A percentile compares a stretch with the other conserved stretches of the same genome.
phyloP scores from a whole-genome alignment of 2,329 filamentous ascomycete species.

The Ascochyta clinopodiicola region DNA sequence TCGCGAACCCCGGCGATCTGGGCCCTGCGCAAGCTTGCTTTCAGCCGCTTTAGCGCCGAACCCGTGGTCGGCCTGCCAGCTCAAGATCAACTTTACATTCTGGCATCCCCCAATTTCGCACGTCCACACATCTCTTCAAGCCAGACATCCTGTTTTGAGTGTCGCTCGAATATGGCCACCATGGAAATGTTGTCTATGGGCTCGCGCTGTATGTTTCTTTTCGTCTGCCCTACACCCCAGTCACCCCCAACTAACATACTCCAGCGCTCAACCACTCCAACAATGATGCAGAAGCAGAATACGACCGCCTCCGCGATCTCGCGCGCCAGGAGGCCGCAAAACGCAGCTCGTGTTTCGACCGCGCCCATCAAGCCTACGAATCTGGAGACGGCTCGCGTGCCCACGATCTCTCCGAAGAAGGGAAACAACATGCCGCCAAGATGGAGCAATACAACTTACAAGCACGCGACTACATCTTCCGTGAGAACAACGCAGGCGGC shows the following conservation, averaged over 20 bases:
- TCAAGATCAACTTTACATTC: constrained; percentile 17
- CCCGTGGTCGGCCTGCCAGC: constrained; percentile 10
- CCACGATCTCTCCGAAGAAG: constrained; percentile 82
- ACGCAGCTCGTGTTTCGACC: constrained; percentile 77
- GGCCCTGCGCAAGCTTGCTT: constrained; percentile 16
- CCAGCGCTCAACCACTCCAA: constrained; percentile 47
- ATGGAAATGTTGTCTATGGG: constrained; percentile 47
- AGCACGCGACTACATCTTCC: constrained; percentile 92
- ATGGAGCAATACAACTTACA: constrained; percentile 92
- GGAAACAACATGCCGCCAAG: constrained; percentile 80
- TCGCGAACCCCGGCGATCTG: constrained; percentile 19
- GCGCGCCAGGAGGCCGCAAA: constrained; percentile 82
- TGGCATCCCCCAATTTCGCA: constrained; percentile 11
- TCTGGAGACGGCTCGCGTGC: constrained; percentile 83
- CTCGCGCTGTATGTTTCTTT: constrained; percentile 40
- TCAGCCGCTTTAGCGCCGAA: constrained; percentile 18
- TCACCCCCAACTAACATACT: constrained; percentile 5
- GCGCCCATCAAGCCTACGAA: constrained; percentile 75
- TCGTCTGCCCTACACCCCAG: not conserved
- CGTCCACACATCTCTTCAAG: not conserved
- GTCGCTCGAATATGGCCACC: constrained; percentile 33
- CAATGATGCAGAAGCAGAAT: constrained; percentile 72
- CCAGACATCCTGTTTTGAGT: constrained; percentile 6
- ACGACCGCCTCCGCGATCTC: constrained; percentile 85
- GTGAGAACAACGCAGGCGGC: constrained; percentile 84